Base-by-base conservation (phyloP, 2,329 filamentous ascomycete species). In the Emergomyces orientalis region DNA sequence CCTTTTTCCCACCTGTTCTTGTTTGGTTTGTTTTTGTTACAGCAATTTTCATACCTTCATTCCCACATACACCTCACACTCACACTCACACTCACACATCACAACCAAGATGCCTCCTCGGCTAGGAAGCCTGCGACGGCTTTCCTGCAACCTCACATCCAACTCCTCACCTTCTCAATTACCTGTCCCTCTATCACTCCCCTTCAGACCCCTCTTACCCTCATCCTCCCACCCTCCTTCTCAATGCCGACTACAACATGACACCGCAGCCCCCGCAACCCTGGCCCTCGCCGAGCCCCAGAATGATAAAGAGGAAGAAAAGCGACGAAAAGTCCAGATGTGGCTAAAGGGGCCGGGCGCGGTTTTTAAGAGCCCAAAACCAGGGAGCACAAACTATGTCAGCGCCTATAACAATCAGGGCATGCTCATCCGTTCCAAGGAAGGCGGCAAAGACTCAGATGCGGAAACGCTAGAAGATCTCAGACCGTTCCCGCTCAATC, bases 401-500 rank as follows among this genome's bases (percentile, higher is more conserved):
- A 77, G 76, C 62, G 82, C 80, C 51, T 84, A 84, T 70, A 79
- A 83, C 68, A 76, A 71, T 64, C 69, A 70, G 27, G 82, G 82
- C n/a, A 76, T 78, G 58, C 71, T 83, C 14, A 65, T 79, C 51
- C 77, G 81, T 58, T 70, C 72, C 69, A 43, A 75, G 74, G 64
- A 75, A 73, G 62, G 54, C 74, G 62, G 54, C 74, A 27, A 70
- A 62, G 56, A 58, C 3, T 51, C 47, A 22, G 39, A 47, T 7
- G 45, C 54, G 17, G 55, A 59, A 47, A 54, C 39, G 5, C 25
- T 39, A 5, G 52, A 62, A 55, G 65, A 65, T 37, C 63, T 71
- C 69, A 81, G 73, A 64, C 90, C 90, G 0, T 96, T 94, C 67
- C 91, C 91, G 0, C 72, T 84, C 59, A 96, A 96, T 74, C 78